These are phyloP conservation scores for Sugiyamaella floridensis DNA, from an alignment of 805 yeast genomes.

Conservation along the genomic window DNA sequence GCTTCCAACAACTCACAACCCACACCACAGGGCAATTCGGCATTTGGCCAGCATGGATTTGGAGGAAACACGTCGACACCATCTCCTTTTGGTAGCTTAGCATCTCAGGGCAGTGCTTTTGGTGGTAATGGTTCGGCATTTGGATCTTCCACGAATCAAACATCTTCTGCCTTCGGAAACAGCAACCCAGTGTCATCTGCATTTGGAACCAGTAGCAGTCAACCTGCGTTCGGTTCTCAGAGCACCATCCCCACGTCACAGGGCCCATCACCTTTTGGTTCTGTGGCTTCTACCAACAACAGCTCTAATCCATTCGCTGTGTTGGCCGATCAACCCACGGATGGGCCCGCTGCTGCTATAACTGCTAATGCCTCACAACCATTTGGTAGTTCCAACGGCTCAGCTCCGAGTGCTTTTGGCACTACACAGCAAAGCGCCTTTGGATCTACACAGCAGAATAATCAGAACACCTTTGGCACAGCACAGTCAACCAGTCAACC, in stretches of 20 bases:
- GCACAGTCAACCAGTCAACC: not conserved
- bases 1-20: not conserved
- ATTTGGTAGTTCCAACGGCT: too few species aligned
- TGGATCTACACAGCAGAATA: not conserved
- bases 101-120: slow-evolving; percentile 2
- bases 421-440: not conserved
- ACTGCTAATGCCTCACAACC: too few species aligned
- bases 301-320: not conserved
- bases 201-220: not conserved
- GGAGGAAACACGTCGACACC: not conserved
- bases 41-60: not conserved
- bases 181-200: too few species aligned
- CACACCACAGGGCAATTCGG: not conserved
- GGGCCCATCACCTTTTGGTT: not conserved
- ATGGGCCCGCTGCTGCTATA: not conserved
- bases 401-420: too few species aligned
- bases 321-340: not conserved
- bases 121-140: slow-evolving; percentile 1
- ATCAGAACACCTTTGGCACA: not conserved
- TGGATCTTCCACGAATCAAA: too few species aligned
- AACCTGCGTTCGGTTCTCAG: slow-evolving; percentile 11
- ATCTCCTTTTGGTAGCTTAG: not conserved
- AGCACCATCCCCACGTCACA: too few species aligned
- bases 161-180: too few species aligned
- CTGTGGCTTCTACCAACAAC: not conserved